Evolutionary conservation across 2,329 filamentous ascomycete species (phyloP).

Genomic region (Paecilomyces formosus): DNA sequence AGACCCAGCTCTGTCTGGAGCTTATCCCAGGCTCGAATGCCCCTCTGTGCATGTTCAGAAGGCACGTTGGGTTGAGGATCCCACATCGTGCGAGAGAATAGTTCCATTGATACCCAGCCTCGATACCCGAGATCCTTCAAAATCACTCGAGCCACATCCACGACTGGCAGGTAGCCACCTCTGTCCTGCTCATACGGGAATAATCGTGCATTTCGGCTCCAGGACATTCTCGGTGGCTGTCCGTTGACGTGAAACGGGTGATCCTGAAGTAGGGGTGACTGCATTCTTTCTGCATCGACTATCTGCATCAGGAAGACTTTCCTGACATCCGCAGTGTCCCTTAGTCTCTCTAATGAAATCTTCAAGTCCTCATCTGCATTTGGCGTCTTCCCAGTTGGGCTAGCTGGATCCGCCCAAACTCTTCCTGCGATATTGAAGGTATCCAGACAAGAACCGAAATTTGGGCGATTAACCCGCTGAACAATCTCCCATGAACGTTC

Average conservation of each 20-base stretch:
- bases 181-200: constrained; percentile 55
- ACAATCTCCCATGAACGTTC: constrained; percentile 64
- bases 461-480: constrained; percentile 54
- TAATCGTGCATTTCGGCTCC: constrained; percentile 64
- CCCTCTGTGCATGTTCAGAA: constrained; percentile 46
- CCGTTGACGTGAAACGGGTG: constrained; percentile 51
- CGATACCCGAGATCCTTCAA: constrained; percentile 52
- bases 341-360: constrained; percentile 47
- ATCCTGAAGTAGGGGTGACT: constrained; percentile 45
- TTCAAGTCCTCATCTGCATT: constrained; percentile 49
- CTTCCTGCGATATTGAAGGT: constrained; percentile 68
- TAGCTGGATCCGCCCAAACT: constrained; percentile 61
- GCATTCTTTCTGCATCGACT: constrained; percentile 61
- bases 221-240: constrained; percentile 62
- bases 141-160: constrained; percentile 53
- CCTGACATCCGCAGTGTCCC: constrained; percentile 47
- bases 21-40: constrained; percentile 42
- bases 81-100: constrained; percentile 57
- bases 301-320: constrained; percentile 70
- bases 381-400: constrained; percentile 40
- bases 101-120: constrained; percentile 63
- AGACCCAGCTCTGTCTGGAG: constrained; percentile 17
- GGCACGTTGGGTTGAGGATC: constrained; percentile 46
- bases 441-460: constrained; percentile 69
- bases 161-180: constrained; percentile 62